These are phyloP conservation scores for Chlorella sorokiniana DNA, from an alignment of 139 green algal species.

Conservation along the genomic window DNA sequence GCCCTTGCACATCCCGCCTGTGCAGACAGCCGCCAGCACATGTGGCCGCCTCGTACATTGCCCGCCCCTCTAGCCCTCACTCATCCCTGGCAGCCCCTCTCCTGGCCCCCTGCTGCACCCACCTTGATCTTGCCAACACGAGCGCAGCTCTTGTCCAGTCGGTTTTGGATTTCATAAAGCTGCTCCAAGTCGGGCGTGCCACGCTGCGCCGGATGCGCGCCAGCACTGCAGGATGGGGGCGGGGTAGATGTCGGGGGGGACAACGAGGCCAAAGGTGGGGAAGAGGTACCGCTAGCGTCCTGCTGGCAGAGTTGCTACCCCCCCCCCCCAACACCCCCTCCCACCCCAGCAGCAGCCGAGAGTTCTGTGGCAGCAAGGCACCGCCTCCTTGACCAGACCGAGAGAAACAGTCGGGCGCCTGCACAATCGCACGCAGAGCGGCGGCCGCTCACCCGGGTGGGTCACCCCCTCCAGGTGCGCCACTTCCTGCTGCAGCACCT, in stretches of 20 bases:
- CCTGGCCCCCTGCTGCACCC: no score
- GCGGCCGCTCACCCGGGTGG: constrained; percentile 2
- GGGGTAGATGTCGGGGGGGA: neutral
- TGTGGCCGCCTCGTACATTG: no score
- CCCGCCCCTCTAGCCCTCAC: no score
- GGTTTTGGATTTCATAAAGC: constrained; percentile 33
- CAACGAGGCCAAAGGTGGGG: neutral
- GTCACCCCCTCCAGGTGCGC: constrained; percentile 9
- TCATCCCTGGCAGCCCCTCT: neutral
- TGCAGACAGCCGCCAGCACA: no score
- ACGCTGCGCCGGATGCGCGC: constrained; percentile 20
- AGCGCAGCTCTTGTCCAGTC: constrained; percentile 17
- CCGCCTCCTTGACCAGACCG: neutral
- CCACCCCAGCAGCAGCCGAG: neutral
- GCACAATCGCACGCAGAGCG: neutral
- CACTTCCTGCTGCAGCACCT: constrained; percentile 21
- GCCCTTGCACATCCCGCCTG: no score
- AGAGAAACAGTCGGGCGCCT: neutral
- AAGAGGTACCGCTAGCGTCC: neutral
- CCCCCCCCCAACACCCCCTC: no score
- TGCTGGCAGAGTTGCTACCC: no score
- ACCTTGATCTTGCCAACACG: constrained; percentile 32
- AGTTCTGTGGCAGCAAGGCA: neutral
- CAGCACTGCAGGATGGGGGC: constrained; percentile 8
- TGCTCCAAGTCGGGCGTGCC: constrained; percentile 28